Conservation (phyloP, 352 stramenopile genomes). For the Globisporangium echinulatum region DNA sequence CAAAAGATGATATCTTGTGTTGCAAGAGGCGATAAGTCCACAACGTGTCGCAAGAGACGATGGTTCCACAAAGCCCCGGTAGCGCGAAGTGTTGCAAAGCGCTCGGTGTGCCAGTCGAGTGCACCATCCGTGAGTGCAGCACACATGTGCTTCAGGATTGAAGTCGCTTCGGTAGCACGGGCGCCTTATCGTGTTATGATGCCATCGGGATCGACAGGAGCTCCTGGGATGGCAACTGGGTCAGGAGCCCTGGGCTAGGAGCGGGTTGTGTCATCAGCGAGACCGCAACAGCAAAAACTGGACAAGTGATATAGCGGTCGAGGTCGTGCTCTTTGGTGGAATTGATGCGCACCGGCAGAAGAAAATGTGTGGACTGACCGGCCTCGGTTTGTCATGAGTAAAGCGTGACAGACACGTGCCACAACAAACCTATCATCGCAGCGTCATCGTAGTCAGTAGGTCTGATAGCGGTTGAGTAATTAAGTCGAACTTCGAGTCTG, state of each 20-base stretch:
- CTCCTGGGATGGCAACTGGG: conserved; percentile 6
- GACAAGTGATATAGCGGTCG: conserved; percentile 12
- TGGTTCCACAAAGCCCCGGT: neutral
- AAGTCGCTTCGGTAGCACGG: neutral
- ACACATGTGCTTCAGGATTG: neutral
- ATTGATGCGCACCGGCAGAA: conserved; percentile 22
- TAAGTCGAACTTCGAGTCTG: conserved; percentile 24
- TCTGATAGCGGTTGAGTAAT: conserved; percentile 12
- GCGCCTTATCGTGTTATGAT: too few species aligned
- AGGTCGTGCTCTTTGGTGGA: conserved; percentile 20
- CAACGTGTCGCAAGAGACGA: neutral
- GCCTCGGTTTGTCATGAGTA: conserved; percentile 18
- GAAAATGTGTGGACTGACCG: conserved; percentile 20
- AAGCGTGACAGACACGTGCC: conserved; percentile 25
- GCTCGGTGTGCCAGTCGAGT: neutral
- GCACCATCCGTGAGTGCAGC: neutral
- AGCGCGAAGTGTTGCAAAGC: neutral
- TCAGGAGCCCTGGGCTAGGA: conserved; percentile 7
- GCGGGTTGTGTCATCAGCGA: conserved; percentile 14
- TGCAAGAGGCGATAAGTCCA: too few species aligned
- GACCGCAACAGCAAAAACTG: conserved; percentile 13
- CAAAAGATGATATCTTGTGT: neutral
- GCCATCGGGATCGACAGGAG: neutral
- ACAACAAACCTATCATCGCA: conserved; percentile 21
- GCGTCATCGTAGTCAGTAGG: conserved; percentile 25